Base-by-base conservation (phyloP, 148 eudicot genomes). In the Chenopodium quinoa region DNA sequence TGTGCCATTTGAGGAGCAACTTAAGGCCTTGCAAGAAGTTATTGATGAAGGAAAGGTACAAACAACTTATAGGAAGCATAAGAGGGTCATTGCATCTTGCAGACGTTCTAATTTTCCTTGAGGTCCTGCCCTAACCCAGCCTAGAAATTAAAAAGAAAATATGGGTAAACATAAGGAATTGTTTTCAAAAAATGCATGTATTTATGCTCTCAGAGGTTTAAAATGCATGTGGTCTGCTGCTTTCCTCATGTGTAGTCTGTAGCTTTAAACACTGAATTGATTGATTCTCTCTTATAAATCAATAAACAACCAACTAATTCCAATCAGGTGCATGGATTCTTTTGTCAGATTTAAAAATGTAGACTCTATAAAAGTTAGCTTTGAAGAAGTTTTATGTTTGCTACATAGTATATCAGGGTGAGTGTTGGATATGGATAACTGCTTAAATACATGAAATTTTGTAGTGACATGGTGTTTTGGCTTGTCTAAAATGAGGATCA, bases 1-100 rank as follows among this genome's bases (percentile, higher is more conserved):
- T 82, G 82, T 91, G 75, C 89, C 98, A 32, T 85, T 95, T 82
- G 89, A 86, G 56, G 97, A 95, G 84, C 98, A 95, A 87, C 97
- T 95, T 76, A 87, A 86, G 88, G 97, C 90, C 75, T 88, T 95
- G 78, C 87, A 95, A 83, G 94, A 93, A 66, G 91, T 95, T 68
- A 88, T 93, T 75, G 91, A 95, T 84, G 91, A 93, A 86, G 98
- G 98, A 86, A 95, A 95, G 94, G 98, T 95, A 89, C 63, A 32
- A 6, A 40, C 48, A 83, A 48, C 56, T 78, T 77, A 29, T 46
- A 46, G 44, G 54, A 32, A 67, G 9, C 44, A 64, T 73, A 13
- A n/a, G 73, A 48, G 63, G 34, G 54, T 40, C 71, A 72, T 65
- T 82, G 54, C 29, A 63, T 72, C 22, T 72, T 73, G 63, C 65